Conservation (phyloP, 176 grass and related monocot species). For the Hordeum marinum region DNA sequence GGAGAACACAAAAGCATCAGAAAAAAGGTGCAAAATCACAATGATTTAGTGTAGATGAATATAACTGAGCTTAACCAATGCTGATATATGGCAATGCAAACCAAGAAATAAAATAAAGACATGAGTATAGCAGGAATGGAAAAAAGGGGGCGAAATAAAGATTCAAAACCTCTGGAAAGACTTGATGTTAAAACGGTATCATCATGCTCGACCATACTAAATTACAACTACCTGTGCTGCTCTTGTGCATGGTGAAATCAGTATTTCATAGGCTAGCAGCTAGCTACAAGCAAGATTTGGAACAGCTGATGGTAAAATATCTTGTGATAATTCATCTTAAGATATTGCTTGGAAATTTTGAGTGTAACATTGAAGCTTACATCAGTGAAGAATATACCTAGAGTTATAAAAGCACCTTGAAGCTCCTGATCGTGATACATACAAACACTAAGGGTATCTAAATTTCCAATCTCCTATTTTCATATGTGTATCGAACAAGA, state of each 20-base stretch:
- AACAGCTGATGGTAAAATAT: conserved; percentile 1
- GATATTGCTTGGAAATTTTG: conserved; percentile 5
- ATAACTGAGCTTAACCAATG: conserved; percentile 2
- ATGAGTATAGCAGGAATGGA: neutral
- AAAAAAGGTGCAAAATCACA: conserved; percentile 17
- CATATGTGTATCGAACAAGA: neutral
- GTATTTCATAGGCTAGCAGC: neutral
- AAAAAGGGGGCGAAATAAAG: neutral
- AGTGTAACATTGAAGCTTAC: neutral
- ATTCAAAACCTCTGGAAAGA: neutral
- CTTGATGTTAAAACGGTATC: neutral
- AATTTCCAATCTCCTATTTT: neutral
- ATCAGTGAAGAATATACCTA: neutral
- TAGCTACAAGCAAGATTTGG: neutral
- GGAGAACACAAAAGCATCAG: conserved; percentile 27
- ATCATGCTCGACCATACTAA: conserved; percentile 12
- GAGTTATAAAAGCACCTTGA: neutral
- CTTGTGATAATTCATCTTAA: neutral
- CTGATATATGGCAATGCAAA: conserved; percentile 1
- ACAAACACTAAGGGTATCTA: neutral
- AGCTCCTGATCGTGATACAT: neutral
- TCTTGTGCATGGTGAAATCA: neutral
- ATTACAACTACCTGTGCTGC: conserved; percentile 5
- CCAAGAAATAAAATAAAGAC: neutral
- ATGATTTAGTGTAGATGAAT: conserved; percentile 19